Percentiles rank a stretch among this genome's conserved stretches.
Evolutionary conservation across 768 basidiomycete genomes (phyloP).

Genomic region (Cubamyces lactineus): DNA sequence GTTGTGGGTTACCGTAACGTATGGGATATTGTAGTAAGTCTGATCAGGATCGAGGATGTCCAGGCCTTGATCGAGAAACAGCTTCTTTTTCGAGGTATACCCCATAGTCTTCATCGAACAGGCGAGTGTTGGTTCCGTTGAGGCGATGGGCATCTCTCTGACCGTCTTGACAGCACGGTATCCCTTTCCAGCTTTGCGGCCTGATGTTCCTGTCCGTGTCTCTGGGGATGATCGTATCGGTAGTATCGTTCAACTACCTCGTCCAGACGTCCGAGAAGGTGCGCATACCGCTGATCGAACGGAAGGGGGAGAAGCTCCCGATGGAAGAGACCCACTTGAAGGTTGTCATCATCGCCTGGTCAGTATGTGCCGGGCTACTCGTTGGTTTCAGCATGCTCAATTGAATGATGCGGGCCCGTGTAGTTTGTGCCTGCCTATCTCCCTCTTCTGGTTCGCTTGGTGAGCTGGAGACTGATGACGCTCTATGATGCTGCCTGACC

Average conservation of each 20-base stretch:
- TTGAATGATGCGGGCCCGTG: background rate
- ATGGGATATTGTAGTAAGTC: conserved; percentile 32
- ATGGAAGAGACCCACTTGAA: conserved; percentile 25
- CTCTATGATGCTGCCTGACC: too few relatives aligned
- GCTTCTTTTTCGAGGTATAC: conserved; percentile 32
- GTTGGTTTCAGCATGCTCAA: background rate
- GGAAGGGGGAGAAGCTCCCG: background rate
- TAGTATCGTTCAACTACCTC: conserved; percentile 12
- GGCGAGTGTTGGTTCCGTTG: background rate
- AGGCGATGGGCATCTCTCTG: too few relatives aligned
- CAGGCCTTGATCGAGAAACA: background rate
- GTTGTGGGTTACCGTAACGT: conserved; percentile 28
- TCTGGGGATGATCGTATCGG: conserved; percentile 25
- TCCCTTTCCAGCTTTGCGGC: conserved; percentile 28
- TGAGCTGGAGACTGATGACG: conserved; percentile 6
- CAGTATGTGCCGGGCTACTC: background rate
- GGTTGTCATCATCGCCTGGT: conserved; percentile 29
- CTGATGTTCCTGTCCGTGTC: conserved; percentile 28
- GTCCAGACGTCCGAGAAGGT: conserved; percentile 17
- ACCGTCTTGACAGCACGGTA: conserved; percentile 17
- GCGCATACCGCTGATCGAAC: conserved; percentile 23
- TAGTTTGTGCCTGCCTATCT: conserved; percentile 22
- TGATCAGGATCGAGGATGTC: background rate
- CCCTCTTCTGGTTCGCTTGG: conserved; percentile 34
- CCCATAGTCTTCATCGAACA: conserved; percentile 29